Evolutionary conservation across 106 monocot species (phyloP).

Genomic region (Allium cepa): DNA sequence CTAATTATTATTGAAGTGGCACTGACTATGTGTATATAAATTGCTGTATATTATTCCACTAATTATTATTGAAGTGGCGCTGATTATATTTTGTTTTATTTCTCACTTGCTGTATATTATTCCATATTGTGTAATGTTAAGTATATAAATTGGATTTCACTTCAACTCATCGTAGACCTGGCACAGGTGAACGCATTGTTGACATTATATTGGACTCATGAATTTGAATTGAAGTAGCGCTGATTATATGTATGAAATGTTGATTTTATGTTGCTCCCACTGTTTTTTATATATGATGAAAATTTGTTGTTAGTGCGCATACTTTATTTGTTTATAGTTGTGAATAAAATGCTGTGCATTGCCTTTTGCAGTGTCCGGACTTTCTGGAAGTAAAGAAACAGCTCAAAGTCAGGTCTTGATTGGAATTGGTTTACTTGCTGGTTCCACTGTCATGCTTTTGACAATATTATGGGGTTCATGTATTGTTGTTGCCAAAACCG

Average conservation of each 20-base stretch:
- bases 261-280: background rate
- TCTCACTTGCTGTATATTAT: too few species aligned
- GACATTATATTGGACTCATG: too few species aligned
- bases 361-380: conserved; percentile 67
- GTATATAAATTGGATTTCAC: too few species aligned
- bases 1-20: too few species aligned
- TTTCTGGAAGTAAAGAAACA: conserved; percentile 83
- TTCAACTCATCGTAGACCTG: too few species aligned
- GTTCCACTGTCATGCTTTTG: conserved; percentile 82
- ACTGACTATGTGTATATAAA: too few species aligned
- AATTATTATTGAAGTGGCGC: too few species aligned
- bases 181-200: too few species aligned
- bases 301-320: background rate
- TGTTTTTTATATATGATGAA: conserved; percentile 5
- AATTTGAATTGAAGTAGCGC: too few species aligned
- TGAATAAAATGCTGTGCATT: background rate
- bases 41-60: too few species aligned
- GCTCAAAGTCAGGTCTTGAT: conserved; percentile 86
- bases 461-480: conserved; percentile 84
- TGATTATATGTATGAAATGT: background rate
- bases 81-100: too few species aligned
- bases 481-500: conserved; percentile 75
- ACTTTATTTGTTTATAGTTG: background rate
- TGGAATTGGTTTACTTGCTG: conserved; percentile 96
- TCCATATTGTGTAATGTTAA: too few species aligned